Evolutionary conservation across 306 rosid genomes (phyloP), one percentile per base, ranked within the genome.

Genomic region (Prunus armeniaca): DNA sequence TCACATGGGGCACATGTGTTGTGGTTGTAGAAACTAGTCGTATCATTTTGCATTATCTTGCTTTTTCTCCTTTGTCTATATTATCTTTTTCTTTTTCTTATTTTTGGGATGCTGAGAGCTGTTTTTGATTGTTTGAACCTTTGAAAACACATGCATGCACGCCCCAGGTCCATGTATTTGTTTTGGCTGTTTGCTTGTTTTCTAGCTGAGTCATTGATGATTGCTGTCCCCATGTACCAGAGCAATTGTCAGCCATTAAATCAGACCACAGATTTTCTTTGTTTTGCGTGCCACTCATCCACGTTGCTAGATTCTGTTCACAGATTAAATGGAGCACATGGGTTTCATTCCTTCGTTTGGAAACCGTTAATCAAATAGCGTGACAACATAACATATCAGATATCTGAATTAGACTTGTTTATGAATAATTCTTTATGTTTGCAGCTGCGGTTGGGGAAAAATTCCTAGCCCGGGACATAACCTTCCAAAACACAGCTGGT

Each of bases 401-500:
- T 61, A 43, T 20, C 12, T 38, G 17, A 6, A 2, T 14, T 4
- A 46, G 2, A 1, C 9, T 12, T 0, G 27, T n/a, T 46, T 5
- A 55, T 15, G 3, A 32, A 12, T n/a, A 9, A 19, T 3, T 15
- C 2, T 61, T 49, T 68, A 56, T 46, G 15, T 25, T 32, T 87
- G 87, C 93, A 95, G 98, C 96, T 19, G 85, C 71, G 6, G 98
- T 90, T 47, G 98, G 98, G 1, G 87, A 20, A 45, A 38, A 88
- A 2, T 95, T 95, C 68, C 47, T 95, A 14, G 98, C 97, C 2
- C 27, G 87, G 52, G 93, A 88, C 81, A 57, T 95, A 60, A 90
- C 97, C 5, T 89, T 95, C 74, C 88, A 95, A 74, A 95, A 95
- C 96, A 82, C 97, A 9, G 98, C 98, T 0, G 98, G 98, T 0